Base-by-base conservation (phyloP, 805 yeast species). In the Kazachstania taianensis region DNA sequence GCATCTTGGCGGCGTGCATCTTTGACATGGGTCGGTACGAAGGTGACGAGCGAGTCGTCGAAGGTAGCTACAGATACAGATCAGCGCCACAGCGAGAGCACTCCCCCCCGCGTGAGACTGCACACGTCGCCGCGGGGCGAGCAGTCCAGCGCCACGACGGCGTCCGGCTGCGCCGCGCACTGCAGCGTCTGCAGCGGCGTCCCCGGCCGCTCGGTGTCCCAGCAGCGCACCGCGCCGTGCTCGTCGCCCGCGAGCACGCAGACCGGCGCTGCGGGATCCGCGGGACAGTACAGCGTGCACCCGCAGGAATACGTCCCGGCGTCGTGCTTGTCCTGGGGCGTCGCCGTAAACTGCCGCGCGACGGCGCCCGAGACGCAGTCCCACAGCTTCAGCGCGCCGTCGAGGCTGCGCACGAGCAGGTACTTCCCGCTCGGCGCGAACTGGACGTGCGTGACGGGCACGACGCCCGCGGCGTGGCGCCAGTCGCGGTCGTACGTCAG, bases 351-450 rank as follows among this genome's bases (percentile, higher is more conserved):
- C 0, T 94, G 83, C 53, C 85, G 83, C 23, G 84, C 81, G 17
- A 84, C 87, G 43, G 70, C 71, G 49, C 84, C 83, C 45, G 74
- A 70, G 72, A 83, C 74, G 57, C 82, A 85, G 57, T 85, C 92
- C 95, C 96, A 87, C 24, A 87, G 53, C 41, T 89, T 65, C 3
- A 86, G 63, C 4, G 69, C 62, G 3, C 95, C 95, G 55, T 86
- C 95, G 38, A 83, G 61, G 12, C 94, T 75, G 15, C 85, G 74
- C 24, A 92, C 82, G 28, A 85, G 61, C 3, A 89, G 67, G 48
- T 70, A 86, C 45, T 74, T 77, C 12, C 92, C 86, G 55, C 87
- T 89, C 5, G 87, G 87, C 0, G 92, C 72, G 46, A 83, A 73
- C 38, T 67, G 65, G 2, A 85, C 87, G 43, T 70, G 68, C 16